Percentiles rank a stretch among this genome's conserved stretches.
Conservation (phyloP, 306 rosid species). For the Vachellia pachyceras region DNA sequence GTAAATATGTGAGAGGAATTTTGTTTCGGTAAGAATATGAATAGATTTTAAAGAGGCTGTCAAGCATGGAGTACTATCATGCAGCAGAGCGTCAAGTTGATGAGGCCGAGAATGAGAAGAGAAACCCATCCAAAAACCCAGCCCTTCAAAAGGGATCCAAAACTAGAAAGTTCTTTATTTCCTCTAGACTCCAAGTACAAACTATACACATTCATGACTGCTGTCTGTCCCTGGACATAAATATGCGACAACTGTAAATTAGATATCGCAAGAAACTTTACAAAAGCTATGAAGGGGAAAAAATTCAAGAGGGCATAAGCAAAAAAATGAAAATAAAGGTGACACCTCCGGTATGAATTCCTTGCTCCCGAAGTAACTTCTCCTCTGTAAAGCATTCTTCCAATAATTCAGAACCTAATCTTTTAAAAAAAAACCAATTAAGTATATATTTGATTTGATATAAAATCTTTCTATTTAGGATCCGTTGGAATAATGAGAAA, state of each 20-base stretch:
- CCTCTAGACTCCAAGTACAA: neutral
- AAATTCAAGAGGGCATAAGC: neutral
- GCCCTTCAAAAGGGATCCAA: neutral
- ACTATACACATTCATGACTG: neutral
- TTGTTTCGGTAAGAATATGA: too few species aligned
- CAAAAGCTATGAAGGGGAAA: constrained; percentile 3
- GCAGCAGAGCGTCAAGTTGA: neutral
- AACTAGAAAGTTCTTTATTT: neutral
- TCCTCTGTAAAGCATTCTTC: too few species aligned
- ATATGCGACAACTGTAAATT: constrained; percentile 24
- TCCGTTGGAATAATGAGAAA: too few species aligned
- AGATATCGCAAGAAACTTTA: constrained; percentile 24
- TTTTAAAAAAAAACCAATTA: too few species aligned
- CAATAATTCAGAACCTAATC: too few species aligned
- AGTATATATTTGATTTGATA: too few species aligned
- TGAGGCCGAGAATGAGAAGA: neutral
- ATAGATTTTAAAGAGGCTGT: too few species aligned
- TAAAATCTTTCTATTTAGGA: too few species aligned
- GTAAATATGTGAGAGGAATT: too few species aligned
- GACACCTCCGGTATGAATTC: constrained; percentile 41
- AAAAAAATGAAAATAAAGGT: neutral
- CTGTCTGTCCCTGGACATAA: constrained; percentile 2
- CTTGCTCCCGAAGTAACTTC: constrained; percentile 32
- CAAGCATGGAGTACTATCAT: neutral
- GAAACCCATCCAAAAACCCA: neutral